These are phyloP conservation scores for Ceratocystis lukuohia DNA, from an alignment of 2,329 filamentous ascomycete genomes.

Conservation along the genomic window DNA sequence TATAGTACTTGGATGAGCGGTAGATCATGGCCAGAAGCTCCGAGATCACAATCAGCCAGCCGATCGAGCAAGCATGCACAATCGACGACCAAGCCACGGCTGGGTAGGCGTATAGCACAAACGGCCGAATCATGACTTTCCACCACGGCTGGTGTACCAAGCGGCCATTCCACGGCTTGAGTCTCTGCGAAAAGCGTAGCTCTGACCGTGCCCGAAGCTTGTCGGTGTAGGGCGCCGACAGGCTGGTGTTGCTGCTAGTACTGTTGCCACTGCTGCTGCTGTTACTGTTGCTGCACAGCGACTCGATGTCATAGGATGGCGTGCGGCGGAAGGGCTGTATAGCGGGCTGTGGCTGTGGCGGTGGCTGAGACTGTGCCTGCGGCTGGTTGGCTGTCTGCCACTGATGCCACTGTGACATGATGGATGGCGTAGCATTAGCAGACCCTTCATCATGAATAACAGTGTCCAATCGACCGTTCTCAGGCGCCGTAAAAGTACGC, in stretches of 20 bases:
- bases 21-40: slow-evolving; percentile 77
- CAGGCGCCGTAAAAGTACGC: neutral
- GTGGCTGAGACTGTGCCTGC: neutral
- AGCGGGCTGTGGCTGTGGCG: neutral
- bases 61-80: slow-evolving; percentile 64
- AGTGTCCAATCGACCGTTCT: neutral
- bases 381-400: neutral
- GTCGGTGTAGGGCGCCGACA: slow-evolving; percentile 48
- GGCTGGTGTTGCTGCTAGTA: neutral
- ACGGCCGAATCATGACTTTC: slow-evolving; percentile 62
- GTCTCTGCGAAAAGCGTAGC: slow-evolving; percentile 58
- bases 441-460: neutral
- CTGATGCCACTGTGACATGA: neutral
- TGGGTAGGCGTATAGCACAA: slow-evolving; percentile 78
- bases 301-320: slow-evolving; percentile 17
- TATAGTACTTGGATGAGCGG: slow-evolving; percentile 53
- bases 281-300: neutral
- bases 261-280: neutral
- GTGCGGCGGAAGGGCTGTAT: slow-evolving; percentile 1
- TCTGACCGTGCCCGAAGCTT: slow-evolving; percentile 52
- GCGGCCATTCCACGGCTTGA: slow-evolving; percentile 65
- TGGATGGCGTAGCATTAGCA: neutral
- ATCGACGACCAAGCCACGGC: slow-evolving; percentile 77
- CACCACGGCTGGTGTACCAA: slow-evolving; percentile 68
- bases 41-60: slow-evolving; percentile 85